Evolutionary conservation across 2,329 filamentous ascomycete genomes (phyloP).

Genomic region (Nakataea oryzae): DNA sequence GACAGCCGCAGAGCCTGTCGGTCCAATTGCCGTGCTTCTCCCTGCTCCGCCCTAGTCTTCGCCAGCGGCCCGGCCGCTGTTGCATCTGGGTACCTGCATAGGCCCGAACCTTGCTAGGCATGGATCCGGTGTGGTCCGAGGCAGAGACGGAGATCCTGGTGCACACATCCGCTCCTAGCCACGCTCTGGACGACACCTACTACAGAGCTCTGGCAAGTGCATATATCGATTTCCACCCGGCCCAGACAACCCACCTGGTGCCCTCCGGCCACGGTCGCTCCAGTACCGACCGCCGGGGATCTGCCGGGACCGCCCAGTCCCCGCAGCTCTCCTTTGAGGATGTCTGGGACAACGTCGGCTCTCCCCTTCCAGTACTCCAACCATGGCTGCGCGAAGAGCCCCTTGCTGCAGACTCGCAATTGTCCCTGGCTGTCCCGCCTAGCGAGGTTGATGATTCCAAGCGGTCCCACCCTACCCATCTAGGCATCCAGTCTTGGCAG

Average conservation of each 20-base stretch:
- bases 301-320: slow-evolving; percentile 5
- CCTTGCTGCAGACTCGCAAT: slow-evolving; percentile 3
- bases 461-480: slow-evolving; percentile 22
- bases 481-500: slow-evolving; percentile 5
- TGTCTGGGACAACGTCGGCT: slow-evolving; percentile 17
- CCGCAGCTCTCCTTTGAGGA: slow-evolving; percentile 19
- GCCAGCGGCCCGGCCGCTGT: too few relatives aligned
- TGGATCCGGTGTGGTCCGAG: background rate
- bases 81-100: too few relatives aligned
- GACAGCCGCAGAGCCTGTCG: too few relatives aligned
- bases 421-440: slow-evolving; percentile 31
- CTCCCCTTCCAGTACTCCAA: slow-evolving; percentile 10
- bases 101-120: background rate
- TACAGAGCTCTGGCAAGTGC: slow-evolving; percentile 40
- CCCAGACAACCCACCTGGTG: background rate
- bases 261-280: background rate
- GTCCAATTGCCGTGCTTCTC: background rate
- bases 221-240: slow-evolving; percentile 37
- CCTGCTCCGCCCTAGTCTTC: too few relatives aligned
- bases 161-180: slow-evolving; percentile 42
- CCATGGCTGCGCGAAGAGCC: slow-evolving; percentile 8
- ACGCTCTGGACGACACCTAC: slow-evolving; percentile 31
- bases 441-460: slow-evolving; percentile 47
- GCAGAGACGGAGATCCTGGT: slow-evolving; percentile 39
- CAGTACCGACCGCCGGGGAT: background rate